phyloP scores from a whole-genome alignment of 139 green algal species.

The Chlorella sp. region DNA sequence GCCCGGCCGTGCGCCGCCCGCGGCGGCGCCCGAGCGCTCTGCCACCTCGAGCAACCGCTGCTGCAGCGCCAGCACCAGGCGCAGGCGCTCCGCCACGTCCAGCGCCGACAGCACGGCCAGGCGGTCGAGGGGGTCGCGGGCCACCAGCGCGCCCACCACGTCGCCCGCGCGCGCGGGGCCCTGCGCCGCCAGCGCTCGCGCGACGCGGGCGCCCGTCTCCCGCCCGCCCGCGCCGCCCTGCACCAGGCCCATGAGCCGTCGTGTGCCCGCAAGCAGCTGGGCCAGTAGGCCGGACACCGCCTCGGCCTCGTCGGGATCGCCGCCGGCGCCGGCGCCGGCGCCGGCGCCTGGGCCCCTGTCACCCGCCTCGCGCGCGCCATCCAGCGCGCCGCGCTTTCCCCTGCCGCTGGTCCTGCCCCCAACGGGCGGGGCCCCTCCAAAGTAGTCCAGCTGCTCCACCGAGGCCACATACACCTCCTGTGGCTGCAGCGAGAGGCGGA shows the following conservation, averaged over 20 bases:
- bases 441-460: constrained; percentile 37
- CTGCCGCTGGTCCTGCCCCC: too few species aligned
- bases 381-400: background rate
- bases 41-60: constrained; percentile 13
- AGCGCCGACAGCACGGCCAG: constrained; percentile 22
- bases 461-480: constrained; percentile 10
- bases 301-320: constrained; percentile 9
- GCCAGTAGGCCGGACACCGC: background rate
- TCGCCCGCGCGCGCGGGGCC: constrained; percentile 24
- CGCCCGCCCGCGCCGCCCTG: constrained; percentile 19
- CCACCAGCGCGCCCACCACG: constrained; percentile 28
- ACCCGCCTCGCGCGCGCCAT: background rate
- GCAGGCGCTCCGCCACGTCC: constrained; percentile 10
- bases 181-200: constrained; percentile 10
- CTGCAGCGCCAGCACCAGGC: constrained; percentile 3
- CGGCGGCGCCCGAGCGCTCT: constrained; percentile 6
- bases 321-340: background rate
- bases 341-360: background rate
- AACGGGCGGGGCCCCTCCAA: background rate
- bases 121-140: constrained; percentile 9
- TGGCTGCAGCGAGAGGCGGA: constrained; percentile 2
- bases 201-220: constrained; percentile 2
- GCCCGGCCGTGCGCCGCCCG: too few species aligned
- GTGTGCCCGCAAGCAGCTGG: constrained; percentile 13
- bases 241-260: constrained; percentile 22